Conservation (phyloP, 83 land plant species). For the Picea abies region DNA sequence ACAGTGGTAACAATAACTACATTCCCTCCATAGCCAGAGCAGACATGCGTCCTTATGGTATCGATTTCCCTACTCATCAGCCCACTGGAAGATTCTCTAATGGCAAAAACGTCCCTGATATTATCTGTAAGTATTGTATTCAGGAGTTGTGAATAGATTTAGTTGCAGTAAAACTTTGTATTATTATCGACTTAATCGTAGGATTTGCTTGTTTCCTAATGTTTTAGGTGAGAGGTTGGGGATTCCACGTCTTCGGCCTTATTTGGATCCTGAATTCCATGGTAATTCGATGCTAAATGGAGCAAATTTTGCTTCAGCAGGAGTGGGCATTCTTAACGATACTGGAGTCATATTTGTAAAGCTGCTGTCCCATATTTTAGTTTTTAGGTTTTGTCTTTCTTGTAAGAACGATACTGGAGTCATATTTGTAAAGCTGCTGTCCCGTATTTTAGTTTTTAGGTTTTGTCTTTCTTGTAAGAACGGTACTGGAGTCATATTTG, state of each 20-base stretch:
- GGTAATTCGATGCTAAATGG: slow-evolving; percentile 47
- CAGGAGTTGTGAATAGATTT: neutral
- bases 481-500: too few relatives aligned
- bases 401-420: slow-evolving; percentile 39
- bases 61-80: slow-evolving; percentile 42
- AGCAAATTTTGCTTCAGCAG: slow-evolving; percentile 76
- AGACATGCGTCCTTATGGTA: slow-evolving; percentile 47
- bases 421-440: slow-evolving; percentile 41
- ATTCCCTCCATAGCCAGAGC: slow-evolving; percentile 43
- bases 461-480: too few relatives aligned
- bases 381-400: too few relatives aligned
- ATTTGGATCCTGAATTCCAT: slow-evolving; percentile 49
- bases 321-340: slow-evolving; percentile 69
- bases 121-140: slow-evolving; percentile 27
- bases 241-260: slow-evolving; percentile 41
- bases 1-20: slow-evolving; percentile 59
- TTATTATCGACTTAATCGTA: too few relatives aligned
- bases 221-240: slow-evolving; percentile 61
- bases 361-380: too few relatives aligned
- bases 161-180: too few relatives aligned
- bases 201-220: neutral
- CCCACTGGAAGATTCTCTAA: slow-evolving; percentile 63
- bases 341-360: slow-evolving; percentile 71
- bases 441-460: too few relatives aligned
- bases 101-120: slow-evolving; percentile 50